Percentiles rank a stretch among this genome's conserved stretches.
phyloP scores from a whole-genome alignment of 345 rosid species.

The Euphorbia peplus region DNA sequence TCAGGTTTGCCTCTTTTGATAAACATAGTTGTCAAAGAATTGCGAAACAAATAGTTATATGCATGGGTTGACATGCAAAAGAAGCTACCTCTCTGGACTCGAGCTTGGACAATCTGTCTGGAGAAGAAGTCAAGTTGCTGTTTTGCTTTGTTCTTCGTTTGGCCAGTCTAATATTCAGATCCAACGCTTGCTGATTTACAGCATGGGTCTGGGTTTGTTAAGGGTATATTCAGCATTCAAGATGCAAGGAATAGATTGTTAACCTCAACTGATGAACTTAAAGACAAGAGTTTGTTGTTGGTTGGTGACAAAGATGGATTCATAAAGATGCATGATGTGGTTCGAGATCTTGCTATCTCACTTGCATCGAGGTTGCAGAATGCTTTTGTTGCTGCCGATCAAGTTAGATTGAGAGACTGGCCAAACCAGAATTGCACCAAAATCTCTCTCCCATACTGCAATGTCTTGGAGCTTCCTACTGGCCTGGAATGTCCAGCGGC shows the following conservation, averaged over 20 bases:
- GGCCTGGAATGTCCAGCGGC: neutral
- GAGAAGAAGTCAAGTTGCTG: conserved; percentile 20
- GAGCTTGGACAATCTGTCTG: conserved; percentile 23
- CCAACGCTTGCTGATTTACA: neutral
- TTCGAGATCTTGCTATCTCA: neutral
- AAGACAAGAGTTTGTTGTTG: neutral
- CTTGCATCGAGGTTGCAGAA: neutral
- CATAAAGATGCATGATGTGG: neutral
- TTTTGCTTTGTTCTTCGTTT: conserved; percentile 13
- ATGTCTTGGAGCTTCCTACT: neutral
- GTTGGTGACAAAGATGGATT: neutral
- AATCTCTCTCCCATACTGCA: neutral
- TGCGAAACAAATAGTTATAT: conserved; percentile 5
- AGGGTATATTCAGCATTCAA: neutral
- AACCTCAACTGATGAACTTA: neutral
- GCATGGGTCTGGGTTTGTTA: neutral
- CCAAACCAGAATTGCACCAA: neutral
- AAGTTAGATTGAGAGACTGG: neutral
- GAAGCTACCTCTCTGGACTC: conserved; percentile 8
- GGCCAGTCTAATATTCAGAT: neutral
- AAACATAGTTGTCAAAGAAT: conserved; percentile 14
- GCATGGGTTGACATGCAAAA: neutral
- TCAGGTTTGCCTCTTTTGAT: conserved; percentile 32
- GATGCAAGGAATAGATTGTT: neutral
- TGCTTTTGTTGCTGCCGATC: neutral